Base-by-base conservation (phyloP, 192 early-diverging fungal genomes). In the Mortierella claussenii region DNA sequence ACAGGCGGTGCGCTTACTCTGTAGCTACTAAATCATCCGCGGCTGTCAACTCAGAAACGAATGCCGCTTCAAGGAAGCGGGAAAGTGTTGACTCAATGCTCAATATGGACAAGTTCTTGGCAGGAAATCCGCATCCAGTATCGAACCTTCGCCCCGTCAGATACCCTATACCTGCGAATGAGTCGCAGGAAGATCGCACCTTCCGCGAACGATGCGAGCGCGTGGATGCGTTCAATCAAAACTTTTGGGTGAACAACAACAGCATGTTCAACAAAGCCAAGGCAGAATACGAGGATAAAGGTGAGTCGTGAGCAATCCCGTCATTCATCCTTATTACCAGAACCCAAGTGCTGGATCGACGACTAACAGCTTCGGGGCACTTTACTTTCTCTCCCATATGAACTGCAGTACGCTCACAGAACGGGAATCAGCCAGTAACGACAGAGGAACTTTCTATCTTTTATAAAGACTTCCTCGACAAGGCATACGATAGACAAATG, bases 191-290 rank as follows among this genome's bases (percentile, higher is more conserved):
- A 71, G 86, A 87, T 32, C 65, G 58, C 12, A 58, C 67, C 20
- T 84, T 85, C 74, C 70, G 86, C 12, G 69, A 83, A 37, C 42
- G 65, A 24, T 48, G 81, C 27, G 73, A 84, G 58, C 61, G 75
- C 24, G 83, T 83, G 20, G 86, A 86, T 60, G 66, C 69, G 5
- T 88, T 83, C 45, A 85, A 88, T 40, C 81, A 85, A 45, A 60
- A 81, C 37, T 88, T 88, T 65, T 88, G 86, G 86, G 68, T 75
- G n/a, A 68, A 47, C 49, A 88, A 88, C 37, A 88, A 88, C 36
- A 49, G 43, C 36, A 65, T 84, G 68, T 88, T 88, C 63, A 63
- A 55, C 31, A 66, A 79, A 33, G 84, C 82, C 36, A 86, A 88
- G 51, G 66, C 64, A 51, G 84, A 80, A 23, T 88, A 78, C 50